Evolutionary conservation across 2,329 filamentous ascomycete species (phyloP), one percentile per base, ranked within the genome.

Genomic region (Arthrobotrys conoides): DNA sequence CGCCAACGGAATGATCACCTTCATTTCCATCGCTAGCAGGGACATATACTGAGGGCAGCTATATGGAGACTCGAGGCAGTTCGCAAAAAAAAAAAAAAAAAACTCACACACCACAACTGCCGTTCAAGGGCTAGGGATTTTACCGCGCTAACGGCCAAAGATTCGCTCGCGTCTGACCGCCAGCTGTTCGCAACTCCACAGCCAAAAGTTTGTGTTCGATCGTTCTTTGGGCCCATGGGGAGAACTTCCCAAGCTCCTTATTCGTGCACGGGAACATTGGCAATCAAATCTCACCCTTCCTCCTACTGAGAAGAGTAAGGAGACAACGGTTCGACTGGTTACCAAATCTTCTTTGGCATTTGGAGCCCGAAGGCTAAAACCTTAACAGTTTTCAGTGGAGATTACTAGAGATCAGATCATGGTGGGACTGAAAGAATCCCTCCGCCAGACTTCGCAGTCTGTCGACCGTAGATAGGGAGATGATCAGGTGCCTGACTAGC

Each of bases 161-260:
- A 24, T 61, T 73, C 61, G 70, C 70, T 73, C 61, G 70, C 70
- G 51, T 73, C 70, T 67, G 69, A 57, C 69, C 30, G 59, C 69
- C 38, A 59, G 48, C 61, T 61, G 61, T 73, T 66, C 61, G 49
- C 70, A 61, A 49, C 69, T 49, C 69, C 46, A 64, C 59, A 41
- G 9, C 48, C 24, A 24, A 72, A 73, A 73, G 16, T 59, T 61
- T 73, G 61, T 73, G 70, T 61, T 73, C 51, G 61, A 59, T 55
- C n/a, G n/a, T n/a, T n/a, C n/a, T n/a, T n/a, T n/a, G n/a, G n/a
- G n/a, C n/a, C n/a, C n/a, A n/a, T n/a, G n/a, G n/a, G 46, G 59
- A 16, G 24, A 46, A 46, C 44, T 61, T 73, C 51, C 61, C 51
- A 38, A 20, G 41, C 27, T 72, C 57, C 48, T 48, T 48, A 24